Base-by-base conservation (phyloP, 2,329 filamentous ascomycete species). In the Arachnopeziza araneosa region DNA sequence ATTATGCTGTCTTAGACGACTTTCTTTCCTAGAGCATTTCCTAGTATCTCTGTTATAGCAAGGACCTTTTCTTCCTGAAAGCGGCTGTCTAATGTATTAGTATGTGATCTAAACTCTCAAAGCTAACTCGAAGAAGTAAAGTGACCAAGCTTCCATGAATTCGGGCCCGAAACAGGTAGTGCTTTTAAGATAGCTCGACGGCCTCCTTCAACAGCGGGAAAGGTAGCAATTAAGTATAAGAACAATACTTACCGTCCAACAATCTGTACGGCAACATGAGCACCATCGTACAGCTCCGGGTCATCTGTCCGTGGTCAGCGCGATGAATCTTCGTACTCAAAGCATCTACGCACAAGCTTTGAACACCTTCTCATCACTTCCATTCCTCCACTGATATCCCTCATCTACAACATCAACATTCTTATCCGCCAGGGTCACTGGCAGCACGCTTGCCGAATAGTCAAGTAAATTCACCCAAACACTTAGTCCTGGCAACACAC, bases 381-480 rank as follows among this genome's bases (percentile, higher is more conserved):
- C 75, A 19, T 44, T 44, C 36, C 17, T 44, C 36, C 36, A 44
- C 24, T 70, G 61, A 63, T 76, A 78, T 0, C 65, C 68, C 2
- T 72, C 2, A 77, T 76, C 60, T 17, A 62, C 51, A 17, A 71
- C 66, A 1, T 69, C 64, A 21, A 82, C 74, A 52, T 78, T 71
- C 3, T 75, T 69, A 51, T 75, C 73, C 1, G 73, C 72, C 1
- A 81, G 70, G 0, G 81, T 83, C 17, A 78, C 79, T 0, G 85
- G 84, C 17, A 88, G 72, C 0, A 81, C 78, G 4, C 85, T 70
- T 0, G 83, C 79, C 0, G 82, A 76, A 64, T 87, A 88, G 67
- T 88, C 85, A 0, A 87, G 73, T 10, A 86, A 72, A 64, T 87
- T 65, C 23, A 67, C 64, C 63, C 64, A 44, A 14, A 44, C 36